Conservation (phyloP, 805 yeast species). For the Lipomyces japonicus region DNA sequence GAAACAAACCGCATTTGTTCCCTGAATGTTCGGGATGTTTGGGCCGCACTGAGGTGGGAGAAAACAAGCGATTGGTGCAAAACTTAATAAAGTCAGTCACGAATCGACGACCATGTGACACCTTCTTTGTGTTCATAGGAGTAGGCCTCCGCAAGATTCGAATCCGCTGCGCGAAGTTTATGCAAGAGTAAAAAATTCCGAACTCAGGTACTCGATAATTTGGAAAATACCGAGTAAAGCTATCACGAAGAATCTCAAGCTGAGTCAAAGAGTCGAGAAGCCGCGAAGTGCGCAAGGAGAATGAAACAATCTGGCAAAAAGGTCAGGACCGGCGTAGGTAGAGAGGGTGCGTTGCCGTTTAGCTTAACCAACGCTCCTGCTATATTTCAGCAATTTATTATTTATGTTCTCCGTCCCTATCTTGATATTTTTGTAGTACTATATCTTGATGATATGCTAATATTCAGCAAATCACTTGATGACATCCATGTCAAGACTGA, state of each 20-base stretch:
- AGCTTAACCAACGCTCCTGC: too few species aligned
- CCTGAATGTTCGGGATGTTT: too few species aligned
- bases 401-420: too few species aligned
- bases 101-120: neutral
- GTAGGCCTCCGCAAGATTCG: neutral
- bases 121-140: neutral
- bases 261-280: neutral
- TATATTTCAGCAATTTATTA: too few species aligned
- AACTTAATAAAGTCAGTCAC: too few species aligned
- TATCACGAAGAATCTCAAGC: neutral
- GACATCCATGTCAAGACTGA: slow-evolving; percentile 2
- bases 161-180: neutral
- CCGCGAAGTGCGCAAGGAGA: neutral
- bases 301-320: neutral
- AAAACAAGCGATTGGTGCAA: neutral
- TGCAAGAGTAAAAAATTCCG: neutral
- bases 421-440: too few species aligned
- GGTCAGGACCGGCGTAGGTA: neutral
- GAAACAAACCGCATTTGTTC: too few species aligned
- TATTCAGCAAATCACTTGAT: slow-evolving; percentile 1
- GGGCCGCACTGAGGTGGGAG: neutral
- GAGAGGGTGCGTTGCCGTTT: too few species aligned
- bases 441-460: slow-evolving; percentile 24
- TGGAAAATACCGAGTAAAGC: neutral
- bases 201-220: neutral